Percentiles rank a stretch among this genome's conserved stretches.
Conservation (phyloP, 2,329 filamentous ascomycete species). For the Pestalotiopsis sp. region DNA sequence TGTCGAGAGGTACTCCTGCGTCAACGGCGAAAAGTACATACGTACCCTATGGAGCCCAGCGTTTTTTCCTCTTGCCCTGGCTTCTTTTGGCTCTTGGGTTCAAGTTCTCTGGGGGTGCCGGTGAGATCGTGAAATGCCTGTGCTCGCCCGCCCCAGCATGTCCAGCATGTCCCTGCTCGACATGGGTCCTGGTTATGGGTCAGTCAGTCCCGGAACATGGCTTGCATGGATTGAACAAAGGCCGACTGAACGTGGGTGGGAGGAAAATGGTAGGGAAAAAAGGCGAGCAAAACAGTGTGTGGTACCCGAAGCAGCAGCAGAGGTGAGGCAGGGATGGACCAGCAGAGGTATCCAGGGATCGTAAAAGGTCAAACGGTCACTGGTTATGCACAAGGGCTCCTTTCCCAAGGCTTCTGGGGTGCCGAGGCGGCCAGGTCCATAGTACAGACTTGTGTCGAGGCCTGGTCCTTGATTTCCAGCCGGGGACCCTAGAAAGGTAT, state of each 20-base stretch:
- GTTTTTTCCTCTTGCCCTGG: background rate
- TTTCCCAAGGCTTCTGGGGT: background rate
- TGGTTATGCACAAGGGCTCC: slow-evolving; percentile 23
- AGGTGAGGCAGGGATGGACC: slow-evolving; percentile 27
- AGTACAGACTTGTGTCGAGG: background rate
- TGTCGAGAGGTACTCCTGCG: slow-evolving; percentile 37
- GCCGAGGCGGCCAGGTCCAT: slow-evolving; percentile 3
- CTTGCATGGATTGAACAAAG: slow-evolving; percentile 21
- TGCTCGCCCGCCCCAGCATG: slow-evolving; percentile 28
- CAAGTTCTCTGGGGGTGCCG: slow-evolving; percentile 40
- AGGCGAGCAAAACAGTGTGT: background rate
- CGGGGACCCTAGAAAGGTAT: background rate
- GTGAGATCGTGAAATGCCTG: slow-evolving; percentile 26
- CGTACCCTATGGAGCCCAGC: slow-evolving; percentile 37
- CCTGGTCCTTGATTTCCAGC: background rate
- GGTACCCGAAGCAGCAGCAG: slow-evolving; percentile 24
- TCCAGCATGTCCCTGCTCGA: slow-evolving; percentile 27
- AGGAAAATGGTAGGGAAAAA: slow-evolving; percentile 11
- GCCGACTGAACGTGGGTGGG: slow-evolving; percentile 30
- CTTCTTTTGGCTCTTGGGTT: slow-evolving; percentile 37
- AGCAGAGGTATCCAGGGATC: slow-evolving; percentile 31
- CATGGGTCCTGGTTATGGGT: slow-evolving; percentile 17
- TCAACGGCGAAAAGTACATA: slow-evolving; percentile 24
- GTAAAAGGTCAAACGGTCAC: slow-evolving; percentile 41
- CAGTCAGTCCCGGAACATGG: slow-evolving; percentile 15